These are phyloP conservation scores for Thozetella sp. DNA, from an alignment of 495 filamentous ascomycete species.

Conservation along the genomic window DNA sequence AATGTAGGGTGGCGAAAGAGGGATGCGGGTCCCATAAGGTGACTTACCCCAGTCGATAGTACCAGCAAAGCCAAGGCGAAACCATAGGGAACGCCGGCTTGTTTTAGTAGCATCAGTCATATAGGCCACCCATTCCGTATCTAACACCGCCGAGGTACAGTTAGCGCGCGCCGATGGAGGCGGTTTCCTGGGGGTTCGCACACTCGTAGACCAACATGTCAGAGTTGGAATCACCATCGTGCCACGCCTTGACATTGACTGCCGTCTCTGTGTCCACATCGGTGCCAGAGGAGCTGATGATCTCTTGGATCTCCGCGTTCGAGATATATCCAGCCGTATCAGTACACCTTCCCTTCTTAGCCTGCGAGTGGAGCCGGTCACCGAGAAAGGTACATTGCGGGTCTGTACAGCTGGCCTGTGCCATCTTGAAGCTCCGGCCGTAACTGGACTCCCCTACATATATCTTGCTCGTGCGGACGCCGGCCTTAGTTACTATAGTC, in stretches of 20 bases:
- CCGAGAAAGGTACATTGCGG: neutral
- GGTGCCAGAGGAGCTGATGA: constrained; percentile 11
- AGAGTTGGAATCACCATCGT: constrained; percentile 16
- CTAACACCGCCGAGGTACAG: neutral
- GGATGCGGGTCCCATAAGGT: constrained; percentile 17
- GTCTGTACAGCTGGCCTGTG: neutral
- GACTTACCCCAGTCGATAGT: constrained; percentile 35
- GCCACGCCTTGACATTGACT: too few relatives aligned
- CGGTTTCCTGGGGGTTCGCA: neutral
- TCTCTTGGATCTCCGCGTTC: constrained; percentile 22
- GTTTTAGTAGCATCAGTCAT: constrained; percentile 26
- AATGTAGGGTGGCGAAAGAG: too few relatives aligned
- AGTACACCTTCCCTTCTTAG: constrained; percentile 29
- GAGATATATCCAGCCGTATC: constrained; percentile 22
- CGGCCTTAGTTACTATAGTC: constrained; percentile 43
- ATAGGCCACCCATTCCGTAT: constrained; percentile 38
- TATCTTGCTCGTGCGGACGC: constrained; percentile 35
- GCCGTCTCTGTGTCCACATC: too few relatives aligned
- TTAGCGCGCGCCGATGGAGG: neutral
- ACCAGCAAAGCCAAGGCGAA: constrained; percentile 22
- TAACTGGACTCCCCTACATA: constrained; percentile 31
- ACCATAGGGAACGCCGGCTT: constrained; percentile 14
- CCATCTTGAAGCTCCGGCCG: constrained; percentile 30
- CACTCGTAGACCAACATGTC: constrained; percentile 34
- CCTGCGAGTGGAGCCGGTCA: constrained; percentile 1